Evolutionary conservation across 2,329 filamentous ascomycete species (phyloP).

Genomic region (Harringtonia lauricola): DNA sequence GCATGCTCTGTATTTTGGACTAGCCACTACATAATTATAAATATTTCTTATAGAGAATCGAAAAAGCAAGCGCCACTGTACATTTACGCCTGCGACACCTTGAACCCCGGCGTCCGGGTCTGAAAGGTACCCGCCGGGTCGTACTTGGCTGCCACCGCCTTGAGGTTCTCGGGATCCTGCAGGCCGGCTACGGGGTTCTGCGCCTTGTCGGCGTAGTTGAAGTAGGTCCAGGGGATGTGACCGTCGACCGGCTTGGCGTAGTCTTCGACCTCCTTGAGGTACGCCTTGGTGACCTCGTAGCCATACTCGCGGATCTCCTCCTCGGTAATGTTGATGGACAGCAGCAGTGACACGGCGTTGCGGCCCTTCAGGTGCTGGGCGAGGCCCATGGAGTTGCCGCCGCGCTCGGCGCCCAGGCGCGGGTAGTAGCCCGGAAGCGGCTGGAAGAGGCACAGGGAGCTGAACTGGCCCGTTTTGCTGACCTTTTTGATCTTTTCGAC

Average conservation of each 20-base stretch:
- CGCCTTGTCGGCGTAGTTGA: conserved; percentile 17
- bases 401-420: conserved; percentile 3
- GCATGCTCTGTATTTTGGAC: too few species aligned
- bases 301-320: conserved; percentile 11
- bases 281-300: conserved; percentile 8
- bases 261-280: conserved; percentile 5
- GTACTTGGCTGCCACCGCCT: conserved; percentile 13
- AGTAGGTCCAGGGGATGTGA: conserved; percentile 12
- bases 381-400: conserved; percentile 16
- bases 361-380: conserved; percentile 3
- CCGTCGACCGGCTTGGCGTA: conserved; percentile 10
- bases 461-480: conserved; percentile 12
- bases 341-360: conserved; percentile 12
- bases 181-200: conserved; percentile 15
- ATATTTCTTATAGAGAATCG: too few species aligned
- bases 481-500: conserved; percentile 10
- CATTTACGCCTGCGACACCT: too few species aligned
- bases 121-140: conserved; percentile 17
- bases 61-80: too few species aligned
- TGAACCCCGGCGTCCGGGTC: conserved; percentile 10
- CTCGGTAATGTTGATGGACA: conserved; percentile 10
- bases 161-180: conserved; percentile 18
- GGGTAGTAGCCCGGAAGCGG: conserved; percentile 11
- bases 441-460: conserved; percentile 13
- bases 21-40: too few species aligned